A percentile compares a stretch with the other conserved stretches of the same genome.
phyloP scores from a whole-genome alignment of 345 rosid genomes.

The Excoecaria agallocha region DNA sequence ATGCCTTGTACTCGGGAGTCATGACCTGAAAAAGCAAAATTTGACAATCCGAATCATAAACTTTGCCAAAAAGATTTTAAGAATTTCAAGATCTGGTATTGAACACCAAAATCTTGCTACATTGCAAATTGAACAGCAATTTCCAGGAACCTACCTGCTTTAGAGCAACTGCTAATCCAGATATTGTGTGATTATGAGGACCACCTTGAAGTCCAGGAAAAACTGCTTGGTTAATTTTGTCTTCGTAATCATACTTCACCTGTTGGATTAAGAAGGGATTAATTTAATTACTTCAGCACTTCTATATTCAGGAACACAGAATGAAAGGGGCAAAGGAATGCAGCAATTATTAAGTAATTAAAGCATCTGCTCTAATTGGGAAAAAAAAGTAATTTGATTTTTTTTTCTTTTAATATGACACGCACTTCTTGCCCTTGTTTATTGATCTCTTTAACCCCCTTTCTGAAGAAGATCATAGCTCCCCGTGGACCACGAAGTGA shows the following conservation, averaged over 20 bases:
- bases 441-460: constrained; percentile 80
- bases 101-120: not conserved
- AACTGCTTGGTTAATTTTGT: constrained; percentile 85
- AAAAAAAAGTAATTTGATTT: not conserved
- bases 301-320: not conserved
- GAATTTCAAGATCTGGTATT: not conserved
- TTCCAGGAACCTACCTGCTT: constrained; percentile 59
- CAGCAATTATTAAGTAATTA: not conserved
- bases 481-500: constrained; percentile 99
- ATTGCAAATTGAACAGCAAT: not conserved
- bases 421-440: constrained; percentile 90
- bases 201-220: constrained; percentile 99
- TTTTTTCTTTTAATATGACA: constrained; percentile 3
- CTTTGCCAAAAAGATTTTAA: constrained; percentile 3
- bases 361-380: not conserved
- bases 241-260: constrained; percentile 87
- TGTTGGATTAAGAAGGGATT: constrained; percentile 32
- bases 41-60: constrained; percentile 19
- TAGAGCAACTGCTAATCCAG: constrained; percentile 89
- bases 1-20: constrained; percentile 83
- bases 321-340: not conserved
- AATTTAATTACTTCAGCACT: not conserved
- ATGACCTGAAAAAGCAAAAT: constrained; percentile 39
- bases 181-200: constrained; percentile 91
- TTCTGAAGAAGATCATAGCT: constrained; percentile 95